These are phyloP conservation scores for Boletus tomentosulus DNA, from an alignment of 768 basidiomycete genomes.

Conservation along the genomic window DNA sequence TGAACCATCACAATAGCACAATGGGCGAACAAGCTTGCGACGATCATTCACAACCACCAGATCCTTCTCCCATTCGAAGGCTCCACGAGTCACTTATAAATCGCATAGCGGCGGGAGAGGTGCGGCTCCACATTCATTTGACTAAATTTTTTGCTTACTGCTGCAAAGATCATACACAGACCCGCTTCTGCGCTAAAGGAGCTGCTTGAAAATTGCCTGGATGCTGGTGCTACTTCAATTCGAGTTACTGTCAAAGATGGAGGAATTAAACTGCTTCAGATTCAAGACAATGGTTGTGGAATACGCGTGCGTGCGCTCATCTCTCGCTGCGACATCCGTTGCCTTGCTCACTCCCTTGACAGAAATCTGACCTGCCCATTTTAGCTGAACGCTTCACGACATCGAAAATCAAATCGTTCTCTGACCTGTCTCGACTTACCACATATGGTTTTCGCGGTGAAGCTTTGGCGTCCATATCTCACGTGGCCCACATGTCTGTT, in stretches of 20 bases:
- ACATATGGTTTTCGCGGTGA: conserved; percentile 98
- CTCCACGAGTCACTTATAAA: conserved; percentile 85
- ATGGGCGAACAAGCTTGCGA: conserved; percentile 10
- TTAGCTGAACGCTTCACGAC: conserved; percentile 95
- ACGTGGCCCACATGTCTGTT: conserved; percentile 85
- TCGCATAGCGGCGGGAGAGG: conserved; percentile 82
- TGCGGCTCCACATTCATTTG: conserved; percentile 19
- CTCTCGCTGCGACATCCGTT: not conserved
- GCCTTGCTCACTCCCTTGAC: not conserved
- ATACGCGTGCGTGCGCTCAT: conserved; percentile 62
- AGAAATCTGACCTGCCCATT: conserved; percentile 88
- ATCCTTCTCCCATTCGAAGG: conserved; percentile 65
- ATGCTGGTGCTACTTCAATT: conserved; percentile 86
- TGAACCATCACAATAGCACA: not conserved
- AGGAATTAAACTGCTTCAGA: conserved; percentile 90
- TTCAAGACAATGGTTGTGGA: conserved; percentile 95
- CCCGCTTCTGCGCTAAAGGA: conserved; percentile 97
- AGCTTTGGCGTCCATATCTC: conserved; percentile 92
- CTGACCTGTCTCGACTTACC: conserved; percentile 75
- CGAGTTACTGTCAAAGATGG: conserved; percentile 91
- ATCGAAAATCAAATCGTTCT: conserved; percentile 83
- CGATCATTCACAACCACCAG: conserved; percentile 23
- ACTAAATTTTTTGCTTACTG: conserved; percentile 11
- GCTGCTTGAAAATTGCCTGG: conserved; percentile 91
- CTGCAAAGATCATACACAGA: conserved; percentile 70